Base-by-base conservation (phyloP, 192 early-diverging fungal species). In the Globomyces pollinis-pini region DNA sequence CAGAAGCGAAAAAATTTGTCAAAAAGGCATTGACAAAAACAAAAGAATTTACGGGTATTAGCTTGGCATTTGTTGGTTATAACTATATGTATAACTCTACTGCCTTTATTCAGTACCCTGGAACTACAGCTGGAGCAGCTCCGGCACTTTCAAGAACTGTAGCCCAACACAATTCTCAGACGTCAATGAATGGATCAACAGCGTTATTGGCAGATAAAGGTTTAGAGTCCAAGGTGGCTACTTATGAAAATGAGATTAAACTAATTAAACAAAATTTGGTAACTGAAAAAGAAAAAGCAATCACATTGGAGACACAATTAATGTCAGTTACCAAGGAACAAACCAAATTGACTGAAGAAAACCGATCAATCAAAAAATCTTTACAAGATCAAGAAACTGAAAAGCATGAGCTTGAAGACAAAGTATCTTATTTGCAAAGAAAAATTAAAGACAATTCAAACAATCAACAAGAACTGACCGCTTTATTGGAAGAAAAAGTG, bases 1-100 rank as follows among this genome's bases (percentile, higher is more conserved):
- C 84, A 50, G 84, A 80, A 54, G 49, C 44, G 42, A 80, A 76
- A 58, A 80, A 80, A 38, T 31, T 74, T 2, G 26, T 54, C 24
- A 69, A 70, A 50, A 62, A 68, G 29, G 20, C 70, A 13, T 24
- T 72, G 28, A 42, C 45, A 20, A 68, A 71, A 49, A 74, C 67
- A 7, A 58, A 66, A 16, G 81, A 85, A 47, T 90, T 84, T 44
- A 73, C 84, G 2, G 89, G 88, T 38, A 78, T 87, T 64, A 84
- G 87, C 56, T 74, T 91, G 20, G 87, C 89, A 4, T 95, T 93
- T 61, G 81, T 95, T 32, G 92, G 92, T 7, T 95, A 90, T 60
- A 89, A 88, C 1, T 90, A 86, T 51, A 24, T 75, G 8, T 74
- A 75, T 32, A 63, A 74, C 35, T 58, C 71, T 0, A 64, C 45